Base-by-base conservation (phyloP, 805 yeast genomes). In the Spathaspora arborariae region DNA sequence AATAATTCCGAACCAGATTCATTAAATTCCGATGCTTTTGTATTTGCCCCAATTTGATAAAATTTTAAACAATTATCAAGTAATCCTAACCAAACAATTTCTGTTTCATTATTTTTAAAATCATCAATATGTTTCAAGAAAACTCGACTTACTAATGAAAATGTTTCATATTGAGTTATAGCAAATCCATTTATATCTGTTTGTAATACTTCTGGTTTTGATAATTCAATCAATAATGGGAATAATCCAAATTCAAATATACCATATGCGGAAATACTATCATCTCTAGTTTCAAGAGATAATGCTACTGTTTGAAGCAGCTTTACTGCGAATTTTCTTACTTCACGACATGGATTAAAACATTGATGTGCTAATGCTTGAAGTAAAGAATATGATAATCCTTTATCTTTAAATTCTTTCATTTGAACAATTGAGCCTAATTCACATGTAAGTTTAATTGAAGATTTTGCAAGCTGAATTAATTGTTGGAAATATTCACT, bases 311-410 rank as follows among this genome's bases (percentile, higher is more conserved):
- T 65, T 49, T 85, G 86, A 44, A 91, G 72, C 0, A 79, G 63
- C 18, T 74, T 73, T 37, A 89, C 64, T 0, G 96, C 91, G 61
- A 75, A 79, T 0, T 76, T 64, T 35, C 96, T 71, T 9, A 90
- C 70, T 57, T 87, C 90, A 21, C 88, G 72, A 60, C 96, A 88
- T 16, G 96, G 96, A 57, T 90, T 90, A 60, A 85, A 77, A 60
- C 96, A 87, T 62, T 91, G 97, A 57, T 86, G 92, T 0, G 94
- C 89, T 45, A 90, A 72, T 0, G 95, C 95, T 59, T 88, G 92
- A 22, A 86, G 72, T 50, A 88, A 70, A 1, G 96, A 85, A 52
- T 76, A 78, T 54, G 80, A 70, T 18, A 67, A 45, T 42, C 64
- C 68, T 43, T 64, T 58, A 4, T 62, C 65, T n/a, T 65, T 56